Base-by-base conservation (phyloP, 2,329 filamentous ascomycete species). In the Ophiobolus disseminans region DNA sequence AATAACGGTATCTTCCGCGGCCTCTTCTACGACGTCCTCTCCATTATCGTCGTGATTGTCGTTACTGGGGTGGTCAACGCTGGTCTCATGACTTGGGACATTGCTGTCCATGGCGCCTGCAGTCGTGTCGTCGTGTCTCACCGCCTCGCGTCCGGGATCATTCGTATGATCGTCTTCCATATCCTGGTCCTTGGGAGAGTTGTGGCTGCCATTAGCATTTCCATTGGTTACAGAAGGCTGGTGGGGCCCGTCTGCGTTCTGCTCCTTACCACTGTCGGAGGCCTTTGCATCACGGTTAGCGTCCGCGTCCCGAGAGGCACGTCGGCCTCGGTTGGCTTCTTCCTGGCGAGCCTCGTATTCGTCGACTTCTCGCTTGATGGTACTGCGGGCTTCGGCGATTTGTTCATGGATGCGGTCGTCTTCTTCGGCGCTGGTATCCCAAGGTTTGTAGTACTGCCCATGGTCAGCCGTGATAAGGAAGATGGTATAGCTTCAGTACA, bases 1-100 rank as follows among this genome's bases (percentile, higher is more conserved):
- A 50, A 96, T 93, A 43, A 96, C 90, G 62, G 88, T 91, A 65
- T 96, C 91, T 76, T 97, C 91, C 51, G 91, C 90, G 45, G 88
- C 89, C 43, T 65, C 55, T 72, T 91, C 89, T 44, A 94, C 86
- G 58, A 95, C 81, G 47, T 93, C 86, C 65, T 92, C 89, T 43
- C 85, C 88, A 40, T 83, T 81, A 54, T 91, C 86, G 63, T 92
- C 88, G 81, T 60, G 82, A 68, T 49, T 78, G 34, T 79, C 64
- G 65, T 75, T 76, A 64, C 73, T 69, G 53, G 65, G 58, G 55
- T 74, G 72, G 45, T 66, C 66, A 44, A 52, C 50, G 20, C 47
- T 46, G 19, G 49, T 38, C 73, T 78, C 47, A 50, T 60, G 57
- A 48, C 55, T 58, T 41, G 58, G 47, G 40, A 26, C 35, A 28